Evolutionary conservation across 202 grass and related monocot species (phyloP), one percentile per base, ranked within the genome.

Genomic region (Setaria viridis): DNA sequence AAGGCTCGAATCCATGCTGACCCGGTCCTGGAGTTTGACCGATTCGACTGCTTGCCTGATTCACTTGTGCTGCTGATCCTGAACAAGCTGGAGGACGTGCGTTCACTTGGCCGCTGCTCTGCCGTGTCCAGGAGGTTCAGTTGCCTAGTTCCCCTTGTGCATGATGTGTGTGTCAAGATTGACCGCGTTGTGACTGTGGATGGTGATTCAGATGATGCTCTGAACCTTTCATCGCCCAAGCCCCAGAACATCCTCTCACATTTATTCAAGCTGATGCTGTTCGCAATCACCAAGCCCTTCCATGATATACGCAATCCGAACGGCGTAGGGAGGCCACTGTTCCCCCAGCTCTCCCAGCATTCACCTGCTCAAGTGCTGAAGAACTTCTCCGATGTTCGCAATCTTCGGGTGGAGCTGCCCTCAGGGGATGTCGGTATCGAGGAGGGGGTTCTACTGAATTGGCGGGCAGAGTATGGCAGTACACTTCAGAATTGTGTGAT

Each of bases 401-500:
- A 88, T 58, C 91, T 98, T 51, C 79, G 19, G 67, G 83, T 93
- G 3, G 95, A 93, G 76, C 90, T 98, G 17, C 95, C 95, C n/a
- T 79, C 88, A 1, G 89, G 91, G 0, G 92, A 98, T 77, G 92
- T 98, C 1, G 72, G 92, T 6, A 87, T 78, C 0, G 92, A 95
- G 82, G 91, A 88, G n/a, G 92, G 92, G 50, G 82, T 88, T 49
- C 71, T 98, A n/a, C 88, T 98, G 4, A 95, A 83, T 60, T 98
- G 95, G 95, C 82, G 89, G 1, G 91, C 95, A 1, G 87, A 81
- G 69, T 98, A 91, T 37, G 92, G 92, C 8, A 94, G 95, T 37
- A 85, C 92, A 34, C 93, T 98, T 53, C 92, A 91, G 76, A 98
- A 81, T 54, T 98, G 95, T 11, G 89, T 98, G 15, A 93, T 98